Conservation (phyloP, 805 yeast species). For the Barnettozyma pratensis region DNA sequence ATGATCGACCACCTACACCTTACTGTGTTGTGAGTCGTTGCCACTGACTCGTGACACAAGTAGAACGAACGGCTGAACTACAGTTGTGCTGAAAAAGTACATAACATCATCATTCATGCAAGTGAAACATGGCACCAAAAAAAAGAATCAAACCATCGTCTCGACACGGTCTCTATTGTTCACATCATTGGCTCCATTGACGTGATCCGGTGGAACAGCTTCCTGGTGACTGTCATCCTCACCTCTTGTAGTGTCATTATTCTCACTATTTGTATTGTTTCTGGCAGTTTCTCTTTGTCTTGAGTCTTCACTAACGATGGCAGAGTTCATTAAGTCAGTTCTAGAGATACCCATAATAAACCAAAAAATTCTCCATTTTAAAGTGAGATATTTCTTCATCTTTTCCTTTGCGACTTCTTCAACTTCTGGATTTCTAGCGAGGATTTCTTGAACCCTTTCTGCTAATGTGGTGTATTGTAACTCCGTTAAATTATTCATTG, state of each 20-base stretch:
- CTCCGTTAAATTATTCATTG: conserved; percentile 26
- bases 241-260: not conserved
- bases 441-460: conserved; percentile 38
- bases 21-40: too few species aligned
- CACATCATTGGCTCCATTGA: not conserved
- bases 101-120: not conserved
- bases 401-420: conserved; percentile 40
- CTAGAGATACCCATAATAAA: conserved; percentile 48
- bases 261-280: not conserved
- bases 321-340: conserved; percentile 46
- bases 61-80: too few species aligned
- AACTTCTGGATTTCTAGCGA: conserved; percentile 36
- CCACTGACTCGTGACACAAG: too few species aligned
- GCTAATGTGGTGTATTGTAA: conserved; percentile 33
- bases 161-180: conserved; percentile 11
- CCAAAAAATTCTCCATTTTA: conserved; percentile 42
- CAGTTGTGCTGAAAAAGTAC: too few species aligned
- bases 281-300: conserved; percentile 18
- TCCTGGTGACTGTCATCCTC: not conserved
- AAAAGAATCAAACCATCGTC: conserved; percentile 8
- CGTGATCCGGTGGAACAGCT: not conserved
- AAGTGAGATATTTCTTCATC: conserved; percentile 30
- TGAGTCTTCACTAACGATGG: conserved; percentile 35
- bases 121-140: not conserved
- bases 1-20: too few species aligned